Percentiles rank a stretch among this genome's conserved stretches.
phyloP scores from a whole-genome alignment of 805 yeast genomes.

The Candida maris region DNA sequence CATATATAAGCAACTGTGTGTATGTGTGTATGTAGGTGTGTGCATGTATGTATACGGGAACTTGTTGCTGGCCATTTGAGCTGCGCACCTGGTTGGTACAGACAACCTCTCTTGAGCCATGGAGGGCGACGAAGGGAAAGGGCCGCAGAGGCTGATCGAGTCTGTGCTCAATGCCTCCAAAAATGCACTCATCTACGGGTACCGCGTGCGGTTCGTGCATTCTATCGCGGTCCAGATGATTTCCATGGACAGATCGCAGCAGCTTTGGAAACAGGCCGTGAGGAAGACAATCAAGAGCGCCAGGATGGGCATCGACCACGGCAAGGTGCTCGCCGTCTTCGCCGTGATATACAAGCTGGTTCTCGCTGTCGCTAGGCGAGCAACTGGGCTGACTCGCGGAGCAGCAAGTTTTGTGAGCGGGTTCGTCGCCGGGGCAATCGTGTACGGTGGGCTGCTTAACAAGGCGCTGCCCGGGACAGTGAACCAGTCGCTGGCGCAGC shows the following conservation, averaged over 20 bases:
- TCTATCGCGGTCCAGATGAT: conserved; percentile 27
- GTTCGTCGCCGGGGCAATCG: conserved; percentile 27
- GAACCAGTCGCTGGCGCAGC: conserved; percentile 51
- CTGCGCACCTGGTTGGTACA: no score
- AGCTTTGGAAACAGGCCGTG: conserved; percentile 10
- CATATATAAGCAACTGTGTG: no score
- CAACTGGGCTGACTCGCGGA: background rate
- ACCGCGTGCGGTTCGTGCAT: conserved; percentile 30
- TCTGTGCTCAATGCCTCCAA: conserved; percentile 15
- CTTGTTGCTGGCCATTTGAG: no score
- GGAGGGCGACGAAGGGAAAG: background rate
- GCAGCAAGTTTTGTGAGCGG: conserved; percentile 26
- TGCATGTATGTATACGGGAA: no score
- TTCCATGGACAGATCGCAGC: conserved; percentile 12
- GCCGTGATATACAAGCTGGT: conserved; percentile 28
- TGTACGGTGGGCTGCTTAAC: conserved; percentile 30
- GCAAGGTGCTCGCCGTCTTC: conserved; percentile 29
- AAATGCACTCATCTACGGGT: conserved; percentile 31
- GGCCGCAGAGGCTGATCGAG: background rate
- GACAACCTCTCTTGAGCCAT: no score
- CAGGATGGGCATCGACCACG: conserved; percentile 29
- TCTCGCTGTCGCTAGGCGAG: conserved; percentile 5
- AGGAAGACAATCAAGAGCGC: conserved; percentile 19
- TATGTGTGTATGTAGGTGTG: no score
- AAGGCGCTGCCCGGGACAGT: conserved; percentile 5